Evolutionary conservation across 805 yeast genomes (phyloP).

Genomic region (Crinitomyces ghanaensis): DNA sequence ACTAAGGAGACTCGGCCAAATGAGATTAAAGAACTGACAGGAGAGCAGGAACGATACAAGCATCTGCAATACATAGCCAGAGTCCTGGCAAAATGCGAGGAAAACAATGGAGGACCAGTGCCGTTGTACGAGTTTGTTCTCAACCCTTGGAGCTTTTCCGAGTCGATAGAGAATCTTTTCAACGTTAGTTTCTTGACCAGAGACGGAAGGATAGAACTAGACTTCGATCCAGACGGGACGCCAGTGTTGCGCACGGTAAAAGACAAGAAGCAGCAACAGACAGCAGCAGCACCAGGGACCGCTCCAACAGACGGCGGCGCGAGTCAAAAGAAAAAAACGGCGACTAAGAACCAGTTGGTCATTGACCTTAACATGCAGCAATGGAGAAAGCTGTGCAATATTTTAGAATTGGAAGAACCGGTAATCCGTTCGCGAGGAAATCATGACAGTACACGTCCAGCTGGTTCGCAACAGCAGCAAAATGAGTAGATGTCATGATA

Average conservation of each 20-base stretch:
- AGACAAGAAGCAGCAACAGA: conserved; percentile 4
- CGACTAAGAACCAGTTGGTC: conserved; percentile 46
- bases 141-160: conserved; percentile 66
- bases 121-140: conserved; percentile 56
- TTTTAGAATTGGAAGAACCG: conserved; percentile 41
- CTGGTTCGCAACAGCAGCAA: no score
- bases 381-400: conserved; percentile 49
- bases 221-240: conserved; percentile 29
- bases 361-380: conserved; percentile 57
- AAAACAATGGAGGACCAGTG: conserved; percentile 28
- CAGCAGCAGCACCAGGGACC: conserved; percentile 2
- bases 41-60: conserved; percentile 41
- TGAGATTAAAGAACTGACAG: conserved; percentile 35
- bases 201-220: conserved; percentile 53
- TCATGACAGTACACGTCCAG: no score
- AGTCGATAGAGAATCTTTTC: conserved; percentile 75
- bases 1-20: conserved; percentile 29
- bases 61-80: conserved; percentile 42
- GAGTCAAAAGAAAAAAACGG: conserved; percentile 13
- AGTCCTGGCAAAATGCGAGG: conserved; percentile 27
- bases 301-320: no score
- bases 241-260: conserved; percentile 16
- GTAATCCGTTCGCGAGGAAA: conserved; percentile 32
- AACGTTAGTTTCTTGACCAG: conserved; percentile 69
- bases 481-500: no score